Conservation (phyloP, 176 grass and related monocot genomes). For the Chrysopogon serrulatus region DNA sequence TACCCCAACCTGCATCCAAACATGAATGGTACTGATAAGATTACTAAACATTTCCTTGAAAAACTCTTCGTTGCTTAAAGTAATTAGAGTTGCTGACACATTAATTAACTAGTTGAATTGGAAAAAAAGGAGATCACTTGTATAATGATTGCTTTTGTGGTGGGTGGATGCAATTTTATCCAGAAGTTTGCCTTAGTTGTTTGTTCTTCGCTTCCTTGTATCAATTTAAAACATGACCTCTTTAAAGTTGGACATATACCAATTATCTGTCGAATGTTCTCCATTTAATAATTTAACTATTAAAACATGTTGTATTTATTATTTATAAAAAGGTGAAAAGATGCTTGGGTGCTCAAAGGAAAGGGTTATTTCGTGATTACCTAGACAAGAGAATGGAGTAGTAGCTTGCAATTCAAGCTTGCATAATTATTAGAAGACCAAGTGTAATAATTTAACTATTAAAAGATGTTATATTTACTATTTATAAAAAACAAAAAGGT, state of each 20-base stretch:
- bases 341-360: not conserved
- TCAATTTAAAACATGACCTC: too few species aligned
- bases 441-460: not conserved
- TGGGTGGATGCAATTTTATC: not conserved
- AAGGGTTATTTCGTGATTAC: not conserved
- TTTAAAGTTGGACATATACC: not conserved
- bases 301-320: not conserved
- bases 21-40: not conserved
- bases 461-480: not conserved
- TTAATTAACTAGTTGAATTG: not conserved
- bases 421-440: not conserved
- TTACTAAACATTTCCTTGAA: not conserved
- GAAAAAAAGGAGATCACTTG: not conserved
- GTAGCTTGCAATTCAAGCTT: not conserved
- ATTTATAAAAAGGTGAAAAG: not conserved
- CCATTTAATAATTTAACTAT: not conserved
- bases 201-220: too few species aligned
- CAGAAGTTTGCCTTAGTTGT: not conserved
- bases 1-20: conserved; percentile 27
- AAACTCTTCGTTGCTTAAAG: not conserved
- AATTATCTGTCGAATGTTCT: not conserved
- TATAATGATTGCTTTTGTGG: not conserved
- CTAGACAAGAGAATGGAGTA: not conserved
- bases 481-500: not conserved
- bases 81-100: not conserved